Evolutionary conservation across 768 basidiomycete genomes (phyloP).

Genomic region (Leccinum variicolor): DNA sequence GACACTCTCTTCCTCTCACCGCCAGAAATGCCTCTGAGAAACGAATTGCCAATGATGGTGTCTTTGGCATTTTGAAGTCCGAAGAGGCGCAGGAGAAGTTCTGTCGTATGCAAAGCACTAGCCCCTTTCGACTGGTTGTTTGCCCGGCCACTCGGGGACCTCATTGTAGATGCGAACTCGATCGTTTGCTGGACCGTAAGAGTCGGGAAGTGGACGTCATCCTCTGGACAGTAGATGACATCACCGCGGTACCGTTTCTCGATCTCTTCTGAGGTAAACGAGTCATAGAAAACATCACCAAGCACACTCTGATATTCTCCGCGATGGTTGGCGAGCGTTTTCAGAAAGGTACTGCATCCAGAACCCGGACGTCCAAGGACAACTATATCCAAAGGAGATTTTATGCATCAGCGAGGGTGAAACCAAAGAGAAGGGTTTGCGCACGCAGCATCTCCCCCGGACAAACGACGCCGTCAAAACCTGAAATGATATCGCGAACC

Average conservation of each 20-base stretch:
- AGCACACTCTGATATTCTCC: conserved; percentile 39
- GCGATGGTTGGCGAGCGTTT: conserved; percentile 45
- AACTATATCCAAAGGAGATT: conserved; percentile 39
- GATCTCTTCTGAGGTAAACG: conserved; percentile 44
- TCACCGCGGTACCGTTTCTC: conserved; percentile 44
- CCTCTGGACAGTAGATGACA: conserved; percentile 38
- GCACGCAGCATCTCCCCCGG: conserved; percentile 75
- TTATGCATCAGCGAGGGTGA: not conserved
- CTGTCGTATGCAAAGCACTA: conserved; percentile 30
- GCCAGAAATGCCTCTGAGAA: conserved; percentile 70
- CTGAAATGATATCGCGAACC: conserved; percentile 39
- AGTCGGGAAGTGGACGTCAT: conserved; percentile 20
- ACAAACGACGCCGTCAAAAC: conserved; percentile 61
- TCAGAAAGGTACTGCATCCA: conserved; percentile 47
- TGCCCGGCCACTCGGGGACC: conserved; percentile 35
- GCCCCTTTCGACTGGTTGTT: conserved; percentile 22
- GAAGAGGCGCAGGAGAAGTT: conserved; percentile 66
- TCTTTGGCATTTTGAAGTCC: conserved; percentile 70
- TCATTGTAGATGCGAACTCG: conserved; percentile 50
- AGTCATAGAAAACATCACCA: conserved; percentile 43
- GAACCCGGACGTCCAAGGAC: conserved; percentile 83
- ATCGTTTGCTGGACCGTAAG: conserved; percentile 48
- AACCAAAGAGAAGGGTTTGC: conserved; percentile 23
- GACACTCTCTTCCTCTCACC: conserved; percentile 79
- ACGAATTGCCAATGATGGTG: conserved; percentile 76